These are phyloP conservation scores for Panicum miliaceum DNA, from an alignment of 176 grass and related monocot genomes.

Conservation along the genomic window DNA sequence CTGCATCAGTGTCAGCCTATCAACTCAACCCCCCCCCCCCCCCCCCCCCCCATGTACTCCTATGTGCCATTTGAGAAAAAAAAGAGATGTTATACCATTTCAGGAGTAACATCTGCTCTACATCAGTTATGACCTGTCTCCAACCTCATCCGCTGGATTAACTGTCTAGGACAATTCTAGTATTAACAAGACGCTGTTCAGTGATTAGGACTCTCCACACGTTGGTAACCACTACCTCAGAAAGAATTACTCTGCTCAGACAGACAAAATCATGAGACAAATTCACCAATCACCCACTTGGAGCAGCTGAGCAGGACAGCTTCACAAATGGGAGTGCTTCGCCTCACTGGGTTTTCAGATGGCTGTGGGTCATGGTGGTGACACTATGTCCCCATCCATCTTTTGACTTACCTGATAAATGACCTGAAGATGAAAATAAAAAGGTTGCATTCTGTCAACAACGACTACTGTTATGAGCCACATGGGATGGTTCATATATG, in stretches of 20 bases:
- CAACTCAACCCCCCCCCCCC: neutral
- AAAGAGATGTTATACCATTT: neutral
- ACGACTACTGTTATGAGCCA: neutral
- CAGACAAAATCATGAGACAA: neutral
- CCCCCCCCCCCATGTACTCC: neutral
- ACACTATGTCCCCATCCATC: slow-evolving; percentile 50
- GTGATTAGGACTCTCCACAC: slow-evolving; percentile 14
- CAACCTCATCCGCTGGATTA: slow-evolving; percentile 6
- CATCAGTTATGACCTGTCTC: neutral
- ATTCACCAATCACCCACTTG: neutral
- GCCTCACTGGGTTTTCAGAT: slow-evolving; percentile 28
- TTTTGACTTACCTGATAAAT: slow-evolving; percentile 16
- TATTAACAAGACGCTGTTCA: neutral
- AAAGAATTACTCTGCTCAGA: slow-evolving; percentile 11
- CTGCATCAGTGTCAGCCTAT: neutral
- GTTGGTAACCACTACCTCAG: neutral
- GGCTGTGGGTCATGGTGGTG: slow-evolving; percentile 41
- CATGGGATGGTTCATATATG: slow-evolving; percentile 12
- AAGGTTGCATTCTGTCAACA: neutral
- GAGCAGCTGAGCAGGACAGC: neutral
- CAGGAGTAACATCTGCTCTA: neutral
- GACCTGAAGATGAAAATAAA: neutral
- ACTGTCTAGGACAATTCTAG: neutral
- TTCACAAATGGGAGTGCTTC: slow-evolving; percentile 34
- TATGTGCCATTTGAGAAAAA: neutral